Evolutionary conservation across 148 eudicot species (phyloP), one percentile per base, ranked within the genome.

Genomic region (Arctostaphylos glauca): DNA sequence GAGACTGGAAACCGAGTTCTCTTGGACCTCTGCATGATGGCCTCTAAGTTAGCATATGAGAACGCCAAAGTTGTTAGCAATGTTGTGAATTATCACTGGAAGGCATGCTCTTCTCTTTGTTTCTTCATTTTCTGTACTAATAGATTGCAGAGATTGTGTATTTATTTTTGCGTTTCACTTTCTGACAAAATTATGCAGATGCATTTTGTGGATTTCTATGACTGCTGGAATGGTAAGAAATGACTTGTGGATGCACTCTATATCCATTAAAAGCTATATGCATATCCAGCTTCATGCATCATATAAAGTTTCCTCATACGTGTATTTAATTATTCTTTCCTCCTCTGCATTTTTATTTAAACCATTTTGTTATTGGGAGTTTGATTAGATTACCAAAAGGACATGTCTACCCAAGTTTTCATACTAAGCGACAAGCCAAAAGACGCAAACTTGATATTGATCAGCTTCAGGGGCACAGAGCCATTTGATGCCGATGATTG

Each of bases 401-500:
- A 91, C 70, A 83, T 59, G 70, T 89, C 90, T 3, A 91, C 93
- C 79, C 93, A 91, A 83, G 93, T 91, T 76, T 89, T 89, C 87
- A 87, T 91, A 80, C 49, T 86, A 12, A 83, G 91, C 25, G 91
- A 91, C 81, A 87, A 89, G 80, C 88, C 88, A 79, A 85, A 77
- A 85, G 91, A 89, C 76, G 93, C 93, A 84, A 83, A 91, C 80
- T 82, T 91, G 88, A 89, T 91, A 71, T 78, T 91, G 46, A 83
- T 91, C 78, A 87, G 90, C 83, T 91, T 91, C 85, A 81, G 93
- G 82, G 93, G 93, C 59, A 91, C 93, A 44, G 93, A 91, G 82
- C 93, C 93, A 54, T 91, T 91, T 23, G 90, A 91, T 77, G 93
- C 91, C 14, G 93, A 91, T 84, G 93, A 91, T 31, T 91, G 93